Base-by-base conservation (phyloP, 768 basidiomycete genomes). In the Tricholoma furcatifolium region DNA sequence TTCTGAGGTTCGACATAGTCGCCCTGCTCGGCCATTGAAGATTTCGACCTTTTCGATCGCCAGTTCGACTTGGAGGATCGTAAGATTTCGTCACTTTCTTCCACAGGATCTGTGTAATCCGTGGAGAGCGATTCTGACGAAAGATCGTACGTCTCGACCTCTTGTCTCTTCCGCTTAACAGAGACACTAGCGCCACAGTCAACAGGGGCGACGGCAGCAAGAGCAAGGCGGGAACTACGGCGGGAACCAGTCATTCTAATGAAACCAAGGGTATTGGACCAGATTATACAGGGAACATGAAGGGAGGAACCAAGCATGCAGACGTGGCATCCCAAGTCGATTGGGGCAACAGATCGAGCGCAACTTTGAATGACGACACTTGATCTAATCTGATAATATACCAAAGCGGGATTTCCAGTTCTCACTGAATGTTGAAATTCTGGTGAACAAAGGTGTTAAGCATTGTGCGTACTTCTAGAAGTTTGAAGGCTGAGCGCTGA, bases 161-260 rank as follows among this genome's bases (percentile, higher is more conserved):
- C 41, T 40, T 31, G 18, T 8, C 32, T 47, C 6, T 42, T 23
- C 12, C 39, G 45, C 30, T 53, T 42, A 2, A 11, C 11, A 41
- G 10, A 15, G n/a, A 21, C 5, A 14, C 4, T 2, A 18, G 31
- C 53, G 53, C 53, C 53, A 54, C 40, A 49, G 32, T 54, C 53
- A 20, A 36, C 18, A 11, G 21, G n/a, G 15, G 21, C 27, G 15
- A 34, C 21, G 38, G 40, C 30, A 17, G 41, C 38, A 15, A 48
- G 49, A 44, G 53, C 53, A 20, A 55, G 38, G n/a, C 57, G 57
- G 31, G 47, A 24, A 35, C 57, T 58, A 30, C 43, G 45, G 30
- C 54, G 53, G 2, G 31, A 21, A 18, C 38, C 14, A 42, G 50
- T 15, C 53, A 55, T 54, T 30, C 4, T 14, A 1, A 30, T 9